phyloP scores from a whole-genome alignment of 2,329 filamentous ascomycete genomes.

The Sarocladiaceae sp. region DNA sequence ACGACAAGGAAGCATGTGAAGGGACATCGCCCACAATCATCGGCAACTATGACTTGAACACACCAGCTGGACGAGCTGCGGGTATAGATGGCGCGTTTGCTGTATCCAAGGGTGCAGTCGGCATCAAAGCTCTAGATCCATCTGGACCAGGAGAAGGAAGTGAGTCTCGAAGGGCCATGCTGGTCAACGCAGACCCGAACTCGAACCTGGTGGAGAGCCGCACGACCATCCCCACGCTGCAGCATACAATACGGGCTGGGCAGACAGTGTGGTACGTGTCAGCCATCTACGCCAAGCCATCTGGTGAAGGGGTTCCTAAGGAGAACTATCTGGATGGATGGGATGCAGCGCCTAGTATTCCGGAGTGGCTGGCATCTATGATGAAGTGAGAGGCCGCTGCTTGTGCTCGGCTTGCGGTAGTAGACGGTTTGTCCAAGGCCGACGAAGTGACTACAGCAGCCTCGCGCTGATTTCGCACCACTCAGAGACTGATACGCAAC shows the following conservation, averaged over 20 bases:
- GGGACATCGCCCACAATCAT: slow-evolving; percentile 53
- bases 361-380: slow-evolving; percentile 55
- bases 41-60: slow-evolving; percentile 55
- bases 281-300: slow-evolving; percentile 67
- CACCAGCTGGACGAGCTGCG: slow-evolving; percentile 47
- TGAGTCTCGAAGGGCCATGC: slow-evolving; percentile 48
- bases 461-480: no score
- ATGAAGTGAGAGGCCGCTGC: slow-evolving; percentile 25
- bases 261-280: slow-evolving; percentile 63
- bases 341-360: slow-evolving; percentile 53
- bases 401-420: neutral
- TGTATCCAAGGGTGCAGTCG: slow-evolving; percentile 52
- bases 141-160: slow-evolving; percentile 24
- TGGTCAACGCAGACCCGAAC: slow-evolving; percentile 75
- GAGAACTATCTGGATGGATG: slow-evolving; percentile 56
- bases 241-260: slow-evolving; percentile 54
- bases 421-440: neutral
- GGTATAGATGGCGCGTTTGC: slow-evolving; percentile 52
- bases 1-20: slow-evolving; percentile 40
- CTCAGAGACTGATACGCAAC: no score
- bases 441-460: neutral
- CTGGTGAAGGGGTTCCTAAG: slow-evolving; percentile 45
- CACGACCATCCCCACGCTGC: slow-evolving; percentile 67
- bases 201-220: slow-evolving; percentile 71
- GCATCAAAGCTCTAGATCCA: slow-evolving; percentile 52